Base-by-base conservation (phyloP, 495 filamentous ascomycete genomes). In the Hyaloscypha hepaticicola region DNA sequence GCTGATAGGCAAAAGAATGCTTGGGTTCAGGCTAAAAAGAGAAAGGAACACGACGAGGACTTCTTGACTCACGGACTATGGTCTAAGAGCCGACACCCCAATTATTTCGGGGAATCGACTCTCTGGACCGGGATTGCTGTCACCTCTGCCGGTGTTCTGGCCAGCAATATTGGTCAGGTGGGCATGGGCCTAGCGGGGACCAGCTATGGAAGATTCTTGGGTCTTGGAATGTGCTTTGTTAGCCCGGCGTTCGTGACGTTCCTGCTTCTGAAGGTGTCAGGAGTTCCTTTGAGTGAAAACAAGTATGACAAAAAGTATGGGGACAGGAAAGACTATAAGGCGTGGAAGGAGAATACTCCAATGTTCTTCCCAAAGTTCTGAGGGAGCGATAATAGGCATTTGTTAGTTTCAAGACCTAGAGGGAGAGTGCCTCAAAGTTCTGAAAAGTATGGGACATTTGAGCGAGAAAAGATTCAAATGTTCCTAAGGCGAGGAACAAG, bases 21-120 rank as follows among this genome's bases (percentile, higher is more conserved):
- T 21, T 89, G 87, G 88, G 58, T 77, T 33, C 67, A 73, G 58
- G 82, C 80, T 28, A 86, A 84, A 74, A 77, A 78, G 59, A 73
- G 77, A 38, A 88, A 87, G 74, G 73, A 79, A 59, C 87, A 90
- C 65, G 79, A 78, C 25, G 87, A 89, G 74, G 77, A 82, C 61
- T 89, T 89, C 65, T 67, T 89, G 52, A 84, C 83, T 1, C 69
- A 72, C 1, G 86, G 87, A 0, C 65, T 89, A 60, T 89, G 86
- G 85, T 73, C 73, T 8, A 77, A 79, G 69, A 85, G 82, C 33
- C 74, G 84, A 33, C 86, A 86, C 74, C 88, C 87, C 6, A 88
- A 90, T 63, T 90, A 90, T 72, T 86, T 87, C 63, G 88, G 88
- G 2, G 88, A 90, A 70, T 77, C 74, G 16, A 85, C 82, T 31